These are phyloP conservation scores for Danielia reshetovae DNA, from an alignment of 805 yeast species.

Conservation along the genomic window DNA sequence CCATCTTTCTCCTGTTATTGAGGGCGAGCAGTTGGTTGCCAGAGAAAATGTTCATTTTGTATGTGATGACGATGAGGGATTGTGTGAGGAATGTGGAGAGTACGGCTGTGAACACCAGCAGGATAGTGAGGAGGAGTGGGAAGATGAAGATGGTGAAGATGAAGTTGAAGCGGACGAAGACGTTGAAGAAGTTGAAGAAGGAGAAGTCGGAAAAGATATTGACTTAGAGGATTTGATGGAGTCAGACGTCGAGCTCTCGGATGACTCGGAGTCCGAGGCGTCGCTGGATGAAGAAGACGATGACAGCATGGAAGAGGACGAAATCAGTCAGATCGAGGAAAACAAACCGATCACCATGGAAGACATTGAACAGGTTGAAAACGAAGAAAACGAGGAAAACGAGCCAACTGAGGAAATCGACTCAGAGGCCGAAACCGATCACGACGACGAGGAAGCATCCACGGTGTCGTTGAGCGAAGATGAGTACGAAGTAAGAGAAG, in stretches of 20 bases:
- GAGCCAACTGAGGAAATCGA: conserved; percentile 21
- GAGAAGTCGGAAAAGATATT: conserved; percentile 7
- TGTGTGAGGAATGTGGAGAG: conserved; percentile 17
- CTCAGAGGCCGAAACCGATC: conserved; percentile 21
- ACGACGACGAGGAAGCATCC: conserved; percentile 18
- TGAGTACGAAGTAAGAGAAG: conserved; percentile 18
- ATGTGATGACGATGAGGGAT: conserved; percentile 19
- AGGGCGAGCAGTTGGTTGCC: conserved; percentile 9
- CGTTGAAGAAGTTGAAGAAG: conserved; percentile 2
- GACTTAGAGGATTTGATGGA: conserved; percentile 7
- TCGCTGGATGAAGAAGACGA: conserved; percentile 12
- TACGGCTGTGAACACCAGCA: conserved; percentile 14
- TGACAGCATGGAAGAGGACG: conserved; percentile 4
- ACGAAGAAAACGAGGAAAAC: conserved; percentile 4
- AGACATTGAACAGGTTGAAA: conserved; percentile 25
- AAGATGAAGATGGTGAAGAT: conserved; percentile 9
- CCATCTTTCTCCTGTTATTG: conserved; percentile 45
- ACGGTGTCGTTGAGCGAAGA: conserved; percentile 16
- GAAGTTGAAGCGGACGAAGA: conserved; percentile 3
- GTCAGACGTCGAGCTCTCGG: neutral
- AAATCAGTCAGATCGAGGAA: too few relatives aligned
- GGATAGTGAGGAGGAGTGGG: conserved; percentile 12
- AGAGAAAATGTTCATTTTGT: conserved; percentile 48
- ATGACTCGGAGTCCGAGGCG: neutral
- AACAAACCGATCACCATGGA: conserved; percentile 25